Percentiles rank a stretch among this genome's conserved stretches.
These are phyloP conservation scores for Wallacemonas sp. DNA, from an alignment of 208 protist genomes.

Conservation along the genomic window DNA sequence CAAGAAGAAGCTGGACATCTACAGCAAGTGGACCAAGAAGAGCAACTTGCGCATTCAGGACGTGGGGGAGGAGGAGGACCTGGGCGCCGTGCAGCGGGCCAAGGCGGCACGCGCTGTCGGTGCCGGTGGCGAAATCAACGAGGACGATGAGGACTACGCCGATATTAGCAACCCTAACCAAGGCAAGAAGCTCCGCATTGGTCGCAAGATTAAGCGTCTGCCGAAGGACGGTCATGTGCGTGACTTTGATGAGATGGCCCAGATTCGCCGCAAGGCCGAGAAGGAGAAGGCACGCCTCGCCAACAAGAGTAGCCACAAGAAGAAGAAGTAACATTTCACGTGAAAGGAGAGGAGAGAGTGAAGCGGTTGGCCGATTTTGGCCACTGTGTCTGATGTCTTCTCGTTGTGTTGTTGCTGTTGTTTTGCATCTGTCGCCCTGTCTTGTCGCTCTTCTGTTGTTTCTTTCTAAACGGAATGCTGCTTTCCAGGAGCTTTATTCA, in stretches of 20 bases:
- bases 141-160: conserved; percentile 58
- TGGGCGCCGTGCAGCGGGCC: conserved; percentile 71
- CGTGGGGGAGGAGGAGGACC: conserved; percentile 89
- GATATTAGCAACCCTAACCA: conserved; percentile 91
- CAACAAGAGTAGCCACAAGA: conserved; percentile 49
- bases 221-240: conserved; percentile 88
- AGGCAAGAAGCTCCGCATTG: conserved; percentile 90
- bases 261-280: conserved; percentile 73
- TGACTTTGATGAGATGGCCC: conserved; percentile 84
- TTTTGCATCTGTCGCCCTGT: too few species aligned
- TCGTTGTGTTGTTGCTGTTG: too few species aligned
- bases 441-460: too few species aligned
- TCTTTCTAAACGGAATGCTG: too few species aligned
- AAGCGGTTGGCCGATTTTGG: too few species aligned
- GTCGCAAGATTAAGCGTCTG: conserved; percentile 79
- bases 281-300: conserved; percentile 79
- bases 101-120: conserved; percentile 37
- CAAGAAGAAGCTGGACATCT: conserved; percentile 89
- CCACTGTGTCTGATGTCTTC: too few species aligned
- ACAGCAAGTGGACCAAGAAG: conserved; percentile 89
- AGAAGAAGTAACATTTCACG: conserved; percentile 42
- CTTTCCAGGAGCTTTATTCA: too few species aligned
- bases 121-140: conserved; percentile 18
- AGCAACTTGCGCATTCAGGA: conserved; percentile 93
- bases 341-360: too few species aligned